phyloP scores from a whole-genome alignment of 2,329 filamentous ascomycete species.

The Hymenoscyphus occultus region DNA sequence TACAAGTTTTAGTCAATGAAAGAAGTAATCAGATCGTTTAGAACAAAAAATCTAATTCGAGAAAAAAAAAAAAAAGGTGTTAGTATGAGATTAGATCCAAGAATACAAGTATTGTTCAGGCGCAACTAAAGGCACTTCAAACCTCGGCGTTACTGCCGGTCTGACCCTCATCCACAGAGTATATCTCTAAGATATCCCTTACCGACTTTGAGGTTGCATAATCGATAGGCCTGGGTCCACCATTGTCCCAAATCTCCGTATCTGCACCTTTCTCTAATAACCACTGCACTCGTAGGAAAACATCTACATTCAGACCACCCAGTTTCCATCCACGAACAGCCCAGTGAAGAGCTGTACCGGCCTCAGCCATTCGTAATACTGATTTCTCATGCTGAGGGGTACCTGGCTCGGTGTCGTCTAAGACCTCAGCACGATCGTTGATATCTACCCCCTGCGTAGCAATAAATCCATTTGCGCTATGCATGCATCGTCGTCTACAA shows the following conservation, averaged over 20 bases:
- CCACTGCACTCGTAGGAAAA: neutral
- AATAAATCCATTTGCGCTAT: neutral
- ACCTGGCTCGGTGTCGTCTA: neutral
- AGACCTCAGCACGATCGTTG: neutral
- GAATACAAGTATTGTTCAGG: neutral
- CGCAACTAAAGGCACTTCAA: neutral
- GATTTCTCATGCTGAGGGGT: too few species aligned
- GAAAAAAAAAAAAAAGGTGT: too few species aligned
- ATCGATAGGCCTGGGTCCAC: neutral
- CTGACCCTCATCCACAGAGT: neutral
- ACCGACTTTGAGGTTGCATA: neutral
- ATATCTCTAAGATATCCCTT: neutral
- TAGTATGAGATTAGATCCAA: too few species aligned
- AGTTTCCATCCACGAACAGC: slow-evolving; percentile 1
- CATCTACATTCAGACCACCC: neutral
- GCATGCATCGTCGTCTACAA: neutral
- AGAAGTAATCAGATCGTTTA: too few species aligned
- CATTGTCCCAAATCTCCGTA: neutral
- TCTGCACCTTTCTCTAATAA: slow-evolving; percentile 3
- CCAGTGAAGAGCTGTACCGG: slow-evolving; percentile 5
- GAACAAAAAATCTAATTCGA: too few species aligned
- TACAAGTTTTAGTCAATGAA: too few species aligned
- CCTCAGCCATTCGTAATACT: neutral
- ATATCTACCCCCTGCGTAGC: neutral
- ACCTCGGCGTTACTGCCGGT: neutral